Base-by-base conservation (phyloP, 2,329 filamentous ascomycete species). In the Apiospora malaysiana region DNA sequence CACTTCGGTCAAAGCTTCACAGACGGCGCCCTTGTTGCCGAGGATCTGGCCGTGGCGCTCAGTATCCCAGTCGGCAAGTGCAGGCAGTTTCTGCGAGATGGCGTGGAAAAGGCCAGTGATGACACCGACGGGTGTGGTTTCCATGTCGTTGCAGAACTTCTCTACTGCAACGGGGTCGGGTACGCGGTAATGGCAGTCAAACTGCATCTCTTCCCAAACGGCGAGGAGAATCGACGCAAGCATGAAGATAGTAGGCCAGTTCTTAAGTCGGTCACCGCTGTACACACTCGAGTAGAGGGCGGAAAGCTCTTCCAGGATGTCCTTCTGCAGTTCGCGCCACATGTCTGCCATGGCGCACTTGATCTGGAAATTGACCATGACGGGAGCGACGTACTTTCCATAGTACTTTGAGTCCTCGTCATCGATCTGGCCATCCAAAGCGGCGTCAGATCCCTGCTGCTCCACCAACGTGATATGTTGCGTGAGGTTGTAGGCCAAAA, bases 301-400 rank as follows among this genome's bases (percentile, higher is more conserved):
- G 1, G 95, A 98, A 1, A 98, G 89, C 85, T 98, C 95, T 84
- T 97, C 95, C 2, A 98, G 88, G 47, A 98, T 94, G 77, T 98
- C 95, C 85, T 97, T 97, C 82, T 98, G 95, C 71, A 98, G 87
- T 82, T 97, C 95, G 75, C 95, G 94, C 95, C 95, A 98, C 94
- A 98, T 97, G 78, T 97, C 94, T 75, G 95, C 95, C 84, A 98
- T 91, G 70, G 95, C 95, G 78, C 93, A 96, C 89, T 98, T 98
- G 86, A 98, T 94, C 85, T 98, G 94, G 89, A 98, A 98, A 87
- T 98, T 98, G 89, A 98, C 97, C 95, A 98, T 97, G 80, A 98
- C 95, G 16, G 95, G 95, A 21, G 95, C 95, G 73, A 97, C 91
- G 46, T 92, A 95, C 86, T 95, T 95, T 78, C 95, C 95, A 77